Evolutionary conservation across 2,329 filamentous ascomycete species (phyloP).

Genomic region (Neophaeococcomyces aloes): DNA sequence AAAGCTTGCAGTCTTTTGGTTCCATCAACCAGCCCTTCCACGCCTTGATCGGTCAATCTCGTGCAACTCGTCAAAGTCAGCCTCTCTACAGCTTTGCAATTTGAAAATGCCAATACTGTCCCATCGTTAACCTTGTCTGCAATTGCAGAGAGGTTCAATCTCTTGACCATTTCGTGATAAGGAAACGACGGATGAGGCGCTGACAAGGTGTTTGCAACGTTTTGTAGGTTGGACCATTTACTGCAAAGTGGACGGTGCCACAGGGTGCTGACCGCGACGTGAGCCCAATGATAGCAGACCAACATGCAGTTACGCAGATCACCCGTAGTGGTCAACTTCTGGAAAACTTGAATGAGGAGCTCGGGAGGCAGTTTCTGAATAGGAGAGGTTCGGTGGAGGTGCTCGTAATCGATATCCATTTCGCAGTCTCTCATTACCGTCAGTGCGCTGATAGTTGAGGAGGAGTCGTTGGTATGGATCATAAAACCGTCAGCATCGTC

Average conservation of each 20-base stretch:
- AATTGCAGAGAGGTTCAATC: constrained; percentile 77
- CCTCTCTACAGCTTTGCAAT: constrained; percentile 84
- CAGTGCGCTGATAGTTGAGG: constrained; percentile 71
- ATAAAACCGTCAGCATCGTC: constrained; percentile 93
- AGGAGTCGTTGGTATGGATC: constrained; percentile 71
- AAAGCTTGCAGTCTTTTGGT: constrained; percentile 76
- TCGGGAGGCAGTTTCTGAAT: constrained; percentile 83
- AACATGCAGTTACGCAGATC: constrained; percentile 85
- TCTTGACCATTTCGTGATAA: constrained; percentile 82
- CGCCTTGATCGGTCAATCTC: constrained; percentile 70
- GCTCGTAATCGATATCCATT: constrained; percentile 38
- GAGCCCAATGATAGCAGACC: constrained; percentile 87
- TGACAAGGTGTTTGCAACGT: constrained; percentile 63
- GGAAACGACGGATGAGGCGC: constrained; percentile 60
- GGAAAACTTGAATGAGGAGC: constrained; percentile 85
- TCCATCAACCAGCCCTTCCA: constrained; percentile 66
- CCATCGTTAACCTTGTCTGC: constrained; percentile 74
- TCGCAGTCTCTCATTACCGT: constrained; percentile 67
- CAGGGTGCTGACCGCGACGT: constrained; percentile 81
- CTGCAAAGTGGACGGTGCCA: constrained; percentile 93
- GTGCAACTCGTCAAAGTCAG: constrained; percentile 85
- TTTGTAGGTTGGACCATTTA: constrained; percentile 69
- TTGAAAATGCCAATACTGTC: constrained; percentile 67
- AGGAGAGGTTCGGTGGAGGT: constrained; percentile 61
- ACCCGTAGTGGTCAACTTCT: constrained; percentile 62